phyloP scores from a whole-genome alignment of 1,284 basidiomycete genomes.

The Cutaneotrichosporon sp. region DNA sequence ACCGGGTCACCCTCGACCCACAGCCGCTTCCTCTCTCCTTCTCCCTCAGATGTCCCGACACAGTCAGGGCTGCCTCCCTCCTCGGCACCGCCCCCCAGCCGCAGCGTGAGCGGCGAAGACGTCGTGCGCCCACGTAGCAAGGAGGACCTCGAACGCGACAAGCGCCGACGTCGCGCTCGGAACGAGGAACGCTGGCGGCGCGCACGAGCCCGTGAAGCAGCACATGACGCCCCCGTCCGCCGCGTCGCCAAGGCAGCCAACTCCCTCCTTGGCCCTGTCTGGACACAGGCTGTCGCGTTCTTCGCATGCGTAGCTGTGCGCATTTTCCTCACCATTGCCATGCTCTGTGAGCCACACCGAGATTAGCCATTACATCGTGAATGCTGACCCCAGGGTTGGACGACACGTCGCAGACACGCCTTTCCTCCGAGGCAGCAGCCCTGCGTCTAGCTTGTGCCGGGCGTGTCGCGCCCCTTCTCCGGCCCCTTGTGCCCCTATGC shows the following conservation, averaged over 20 bases:
- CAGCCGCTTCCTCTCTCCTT: background rate
- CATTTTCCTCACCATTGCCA: conserved; percentile 13
- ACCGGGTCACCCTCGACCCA: background rate
- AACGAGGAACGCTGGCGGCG: conserved; percentile 28
- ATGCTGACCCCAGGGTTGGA: conserved; percentile 9
- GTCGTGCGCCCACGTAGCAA: no score
- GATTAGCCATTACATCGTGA: no score
- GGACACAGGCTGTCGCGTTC: conserved; percentile 11
- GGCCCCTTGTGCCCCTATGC: background rate
- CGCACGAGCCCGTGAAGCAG: conserved; percentile 26
- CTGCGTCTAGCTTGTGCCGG: conserved; percentile 4
- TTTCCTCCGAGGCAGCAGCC: background rate
- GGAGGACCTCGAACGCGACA: conserved; percentile 10
- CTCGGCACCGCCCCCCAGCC: background rate
- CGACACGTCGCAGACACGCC: background rate
- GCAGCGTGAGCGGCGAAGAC: conserved; percentile 5
- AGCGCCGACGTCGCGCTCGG: conserved; percentile 18
- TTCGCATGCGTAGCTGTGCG: conserved; percentile 13
- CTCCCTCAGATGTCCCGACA: background rate
- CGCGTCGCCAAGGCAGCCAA: conserved; percentile 18
- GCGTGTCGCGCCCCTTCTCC: conserved; percentile 1
- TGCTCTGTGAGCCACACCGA: conserved; percentile 16
- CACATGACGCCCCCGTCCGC: conserved; percentile 26
- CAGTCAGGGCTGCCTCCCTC: background rate
- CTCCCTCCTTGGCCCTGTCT: conserved; percentile 4